These are phyloP conservation scores for Talaromyces rugulosus DNA, from an alignment of 2,329 filamentous ascomycete genomes.

Conservation along the genomic window DNA sequence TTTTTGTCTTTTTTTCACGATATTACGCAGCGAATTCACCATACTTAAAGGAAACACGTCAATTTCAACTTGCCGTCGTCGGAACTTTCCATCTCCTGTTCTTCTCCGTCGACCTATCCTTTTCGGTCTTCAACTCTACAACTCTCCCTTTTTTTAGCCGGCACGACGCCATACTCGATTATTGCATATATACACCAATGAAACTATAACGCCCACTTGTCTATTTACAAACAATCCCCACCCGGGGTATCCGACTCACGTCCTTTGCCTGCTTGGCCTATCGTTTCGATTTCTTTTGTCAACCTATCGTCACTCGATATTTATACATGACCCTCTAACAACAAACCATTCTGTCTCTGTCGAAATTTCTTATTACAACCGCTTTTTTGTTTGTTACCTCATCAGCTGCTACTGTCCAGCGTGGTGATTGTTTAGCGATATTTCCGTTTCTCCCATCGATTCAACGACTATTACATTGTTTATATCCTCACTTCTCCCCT, in stretches of 20 bases:
- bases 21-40: conserved; percentile 34
- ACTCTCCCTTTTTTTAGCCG: conserved; percentile 19
- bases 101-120: conserved; percentile 8
- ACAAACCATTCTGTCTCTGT: conserved; percentile 16
- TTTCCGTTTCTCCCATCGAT: conserved; percentile 17
- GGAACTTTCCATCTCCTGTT: conserved; percentile 12
- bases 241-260: conserved; percentile 23
- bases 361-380: conserved; percentile 13
- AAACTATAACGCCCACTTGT: conserved; percentile 36
- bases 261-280: conserved; percentile 22
- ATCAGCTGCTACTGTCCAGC: conserved; percentile 16
- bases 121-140: conserved; percentile 8
- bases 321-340: conserved; percentile 27
- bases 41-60: conserved; percentile 1
- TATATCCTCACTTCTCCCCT: neutral
- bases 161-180: conserved; percentile 13
- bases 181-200: conserved; percentile 30
- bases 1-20: conserved; percentile 25
- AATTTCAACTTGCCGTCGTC: neutral
- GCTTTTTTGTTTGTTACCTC: conserved; percentile 11
- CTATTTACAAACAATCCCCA: conserved; percentile 28
- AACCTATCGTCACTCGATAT: conserved; percentile 22
- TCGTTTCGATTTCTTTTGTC: conserved; percentile 22
- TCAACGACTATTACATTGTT: conserved; percentile 14
- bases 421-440: conserved; percentile 9